A percentile compares a stretch with the other conserved stretches of the same genome.
These are phyloP conservation scores for Primulina tabacum DNA, from an alignment of 257 asterid genomes.

Conservation along the genomic window DNA sequence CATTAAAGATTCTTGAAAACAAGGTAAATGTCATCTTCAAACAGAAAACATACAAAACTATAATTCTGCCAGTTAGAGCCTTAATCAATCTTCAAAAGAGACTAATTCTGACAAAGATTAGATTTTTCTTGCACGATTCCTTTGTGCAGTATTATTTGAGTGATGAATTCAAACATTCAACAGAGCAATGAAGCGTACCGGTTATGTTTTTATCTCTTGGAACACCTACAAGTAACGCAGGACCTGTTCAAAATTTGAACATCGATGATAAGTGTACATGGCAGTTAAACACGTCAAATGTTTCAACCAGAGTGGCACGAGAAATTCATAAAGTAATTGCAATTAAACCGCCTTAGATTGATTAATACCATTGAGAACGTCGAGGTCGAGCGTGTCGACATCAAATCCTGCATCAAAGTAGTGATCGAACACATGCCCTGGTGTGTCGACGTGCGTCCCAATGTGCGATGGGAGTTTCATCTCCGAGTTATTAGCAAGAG, in stretches of 20 bases:
- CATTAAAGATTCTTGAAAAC: background rate
- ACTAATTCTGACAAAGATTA: background rate
- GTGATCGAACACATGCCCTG: slow-evolving; percentile 83
- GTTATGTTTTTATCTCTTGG: slow-evolving; percentile 87
- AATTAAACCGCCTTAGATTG: slow-evolving; percentile 2
- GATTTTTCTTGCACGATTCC: background rate
- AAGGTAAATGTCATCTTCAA: background rate
- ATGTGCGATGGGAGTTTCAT: slow-evolving; percentile 84
- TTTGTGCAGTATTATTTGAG: background rate
- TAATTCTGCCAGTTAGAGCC: background rate
- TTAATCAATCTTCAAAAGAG: background rate
- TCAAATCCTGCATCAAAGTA: slow-evolving; percentile 92
- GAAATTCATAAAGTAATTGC: background rate
- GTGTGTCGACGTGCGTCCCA: slow-evolving; percentile 97
- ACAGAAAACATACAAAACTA: background rate
- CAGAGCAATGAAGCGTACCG: slow-evolving; percentile 40
- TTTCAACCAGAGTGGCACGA: too few relatives aligned
- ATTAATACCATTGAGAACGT: slow-evolving; percentile 71
- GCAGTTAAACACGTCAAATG: background rate
- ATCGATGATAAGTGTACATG: background rate
- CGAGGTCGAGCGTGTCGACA: slow-evolving; percentile 91
- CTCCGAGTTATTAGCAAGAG: slow-evolving; percentile 74
- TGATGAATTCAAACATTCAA: background rate
- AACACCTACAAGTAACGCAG: slow-evolving; percentile 80
- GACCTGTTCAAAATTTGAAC: slow-evolving; percentile 48